Percentiles rank a stretch among this genome's conserved stretches.
Conservation (phyloP, 768 basidiomycete species). For the Termitomyces sp. region DNA sequence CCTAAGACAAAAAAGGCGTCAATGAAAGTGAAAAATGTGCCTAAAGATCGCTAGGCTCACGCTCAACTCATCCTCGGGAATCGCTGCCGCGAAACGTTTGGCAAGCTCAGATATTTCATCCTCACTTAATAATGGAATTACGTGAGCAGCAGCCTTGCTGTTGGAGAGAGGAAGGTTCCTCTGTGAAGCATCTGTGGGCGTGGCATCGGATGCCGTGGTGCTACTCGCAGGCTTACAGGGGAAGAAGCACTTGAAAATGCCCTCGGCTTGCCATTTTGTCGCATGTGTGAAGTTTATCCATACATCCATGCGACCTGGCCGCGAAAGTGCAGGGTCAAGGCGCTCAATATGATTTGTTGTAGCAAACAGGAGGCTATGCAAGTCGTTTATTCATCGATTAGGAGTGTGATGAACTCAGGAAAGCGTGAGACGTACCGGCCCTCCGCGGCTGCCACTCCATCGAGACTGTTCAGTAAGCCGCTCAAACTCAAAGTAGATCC, state of each 20-base stretch:
- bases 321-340: conserved; percentile 82
- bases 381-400: conserved; percentile 11
- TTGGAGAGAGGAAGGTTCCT: conserved; percentile 64
- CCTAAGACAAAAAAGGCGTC: conserved; percentile 34
- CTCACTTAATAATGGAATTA: conserved; percentile 68
- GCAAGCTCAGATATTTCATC: conserved; percentile 73
- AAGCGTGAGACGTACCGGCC: conserved; percentile 56
- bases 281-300: conserved; percentile 91
- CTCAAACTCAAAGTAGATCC: conserved; percentile 83
- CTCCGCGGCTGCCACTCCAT: conserved; percentile 81
- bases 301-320: conserved; percentile 89
- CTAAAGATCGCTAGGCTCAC: conserved; percentile 33
- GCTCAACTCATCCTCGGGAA: conserved; percentile 85
- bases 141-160: conserved; percentile 51
- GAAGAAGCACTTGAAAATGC: conserved; percentile 94
- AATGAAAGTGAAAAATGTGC: neutral
- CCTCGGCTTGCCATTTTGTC: conserved; percentile 90
- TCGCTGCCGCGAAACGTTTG: conserved; percentile 75
- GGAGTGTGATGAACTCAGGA: neutral
- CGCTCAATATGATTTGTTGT: conserved; percentile 94
- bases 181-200: conserved; percentile 45
- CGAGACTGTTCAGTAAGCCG: conserved; percentile 80
- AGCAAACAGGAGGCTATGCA: conserved; percentile 71
- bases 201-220: conserved; percentile 10
- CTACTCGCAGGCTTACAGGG: conserved; percentile 46